A percentile compares a stretch with the other conserved stretches of the same genome.
These are phyloP conservation scores for Hericium alpestre DNA, from an alignment of 768 basidiomycete genomes.

Conservation along the genomic window DNA sequence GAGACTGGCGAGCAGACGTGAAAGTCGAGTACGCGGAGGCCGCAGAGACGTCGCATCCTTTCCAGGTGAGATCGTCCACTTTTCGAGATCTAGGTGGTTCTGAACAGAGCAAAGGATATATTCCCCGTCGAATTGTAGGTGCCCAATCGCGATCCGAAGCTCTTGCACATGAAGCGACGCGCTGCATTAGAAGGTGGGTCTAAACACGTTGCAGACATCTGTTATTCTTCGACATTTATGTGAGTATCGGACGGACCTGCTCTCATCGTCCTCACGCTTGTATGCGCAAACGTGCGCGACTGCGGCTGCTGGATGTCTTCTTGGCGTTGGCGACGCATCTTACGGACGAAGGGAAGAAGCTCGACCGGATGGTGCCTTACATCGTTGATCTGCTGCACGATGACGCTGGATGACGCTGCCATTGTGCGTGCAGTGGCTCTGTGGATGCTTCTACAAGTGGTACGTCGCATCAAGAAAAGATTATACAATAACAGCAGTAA, in stretches of 20 bases:
- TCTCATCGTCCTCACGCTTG: constrained; percentile 74
- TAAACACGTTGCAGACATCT: background rate
- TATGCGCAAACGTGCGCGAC: constrained; percentile 84
- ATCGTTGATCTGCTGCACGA: constrained; percentile 83
- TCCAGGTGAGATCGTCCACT: constrained; percentile 37
- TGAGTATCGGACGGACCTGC: constrained; percentile 67
- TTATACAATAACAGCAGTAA: background rate
- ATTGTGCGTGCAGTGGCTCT: constrained; percentile 73
- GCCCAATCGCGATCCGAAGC: constrained; percentile 55
- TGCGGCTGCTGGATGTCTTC: constrained; percentile 78
- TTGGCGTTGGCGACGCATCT: constrained; percentile 71
- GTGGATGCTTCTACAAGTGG: constrained; percentile 73
- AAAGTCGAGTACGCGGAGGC: constrained; percentile 46
- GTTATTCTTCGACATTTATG: background rate
- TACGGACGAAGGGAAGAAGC: constrained; percentile 89
- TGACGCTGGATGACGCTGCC: no score
- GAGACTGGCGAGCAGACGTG: constrained; percentile 31
- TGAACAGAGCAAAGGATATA: constrained; percentile 40
- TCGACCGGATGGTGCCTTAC: constrained; percentile 89
- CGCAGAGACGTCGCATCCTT: constrained; percentile 34
- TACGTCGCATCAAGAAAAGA: constrained; percentile 27
- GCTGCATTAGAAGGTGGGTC: constrained; percentile 52
- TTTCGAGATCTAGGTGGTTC: background rate
- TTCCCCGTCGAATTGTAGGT: constrained; percentile 66
- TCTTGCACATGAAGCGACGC: constrained; percentile 26